Evolutionary conservation across 2,329 filamentous ascomycete genomes (phyloP), one percentile per base, ranked within the genome.

Genomic region (Furcasterigmium sp.): DNA sequence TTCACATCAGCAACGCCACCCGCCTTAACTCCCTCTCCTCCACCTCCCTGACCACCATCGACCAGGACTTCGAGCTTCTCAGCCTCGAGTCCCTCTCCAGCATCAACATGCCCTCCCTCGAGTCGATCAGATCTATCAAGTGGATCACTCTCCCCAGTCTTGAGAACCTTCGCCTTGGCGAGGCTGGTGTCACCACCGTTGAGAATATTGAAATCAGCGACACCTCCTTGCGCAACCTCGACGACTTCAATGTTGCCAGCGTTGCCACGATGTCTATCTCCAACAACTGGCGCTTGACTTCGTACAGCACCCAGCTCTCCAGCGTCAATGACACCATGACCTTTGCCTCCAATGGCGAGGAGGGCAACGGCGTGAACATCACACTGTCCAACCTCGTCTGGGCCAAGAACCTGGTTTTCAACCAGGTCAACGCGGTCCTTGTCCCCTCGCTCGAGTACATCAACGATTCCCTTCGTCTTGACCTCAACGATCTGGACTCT

Each of bases 271-370:
- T 98, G 62, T 74, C 87, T 64, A 85, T 98, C 68, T 85, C 87
- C 78, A 95, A 95, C 83, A 97, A 97, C 81, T 72, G 71, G 49
- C 84, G 85, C 61, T 76, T 98, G 55, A 80, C 78, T 60, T 74
- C 73, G 48, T 87, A 94, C 71, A 78, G 80, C 60, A 87, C 90
- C 65, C 78, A 85, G 61, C 76, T 97, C 46, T 76, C 76, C 63
- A 91, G 87, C 69, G 78, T 95, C 56, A 85, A 77, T 52, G 73
- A 78, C 44, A 65, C 74, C 37, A 71, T 96, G 42, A 82, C 77
- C 57, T 82, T 98, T 61, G 80, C 82, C 56, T 82, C 84, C 73
- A 98, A 98, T 75, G 84, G 85, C 59, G 70, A 78, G 52, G 73
- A 81, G 52, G 84, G 85, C 59, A 70, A 78, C 52, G 73, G 81